Evolutionary conservation across 2,329 filamentous ascomycete genomes (phyloP).

Genomic region (Xylaria multiplex): DNA sequence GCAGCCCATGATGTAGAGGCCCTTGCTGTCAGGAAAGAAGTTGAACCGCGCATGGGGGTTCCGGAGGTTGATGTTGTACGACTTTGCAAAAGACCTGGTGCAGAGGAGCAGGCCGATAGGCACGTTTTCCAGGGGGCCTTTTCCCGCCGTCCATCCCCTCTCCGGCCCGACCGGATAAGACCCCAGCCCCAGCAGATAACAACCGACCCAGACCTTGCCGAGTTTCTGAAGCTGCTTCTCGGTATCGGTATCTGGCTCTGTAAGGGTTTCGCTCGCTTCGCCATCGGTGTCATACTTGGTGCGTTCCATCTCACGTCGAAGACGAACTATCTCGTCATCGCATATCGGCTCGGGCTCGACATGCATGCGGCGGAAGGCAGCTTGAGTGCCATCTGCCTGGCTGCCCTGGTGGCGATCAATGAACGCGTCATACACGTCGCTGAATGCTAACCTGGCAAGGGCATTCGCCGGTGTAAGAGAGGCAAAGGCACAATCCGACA

Average conservation of each 20-base stretch:
- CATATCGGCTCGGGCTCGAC: background rate
- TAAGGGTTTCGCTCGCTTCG: background rate
- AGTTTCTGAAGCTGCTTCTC: background rate
- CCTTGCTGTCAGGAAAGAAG: background rate
- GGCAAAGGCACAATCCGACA: background rate
- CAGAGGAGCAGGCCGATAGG: slow-evolving; percentile 3
- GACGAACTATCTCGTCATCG: background rate
- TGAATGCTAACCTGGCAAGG: slow-evolving; percentile 7
- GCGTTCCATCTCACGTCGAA: slow-evolving; percentile 2
- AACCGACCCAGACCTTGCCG: background rate
- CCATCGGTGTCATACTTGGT: background rate
- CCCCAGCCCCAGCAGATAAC: background rate
- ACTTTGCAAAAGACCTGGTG: background rate
- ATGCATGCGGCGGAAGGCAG: background rate
- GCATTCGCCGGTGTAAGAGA: background rate
- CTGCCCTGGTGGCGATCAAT: background rate
- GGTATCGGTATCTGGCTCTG: slow-evolving; percentile 1
- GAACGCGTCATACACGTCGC: background rate
- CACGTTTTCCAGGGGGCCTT: background rate
- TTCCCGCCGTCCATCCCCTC: background rate
- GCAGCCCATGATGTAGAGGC: background rate
- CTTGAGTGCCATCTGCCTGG: background rate
- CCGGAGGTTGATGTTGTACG: background rate
- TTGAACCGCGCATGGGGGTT: slow-evolving; percentile 1
- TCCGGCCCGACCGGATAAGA: background rate